These are phyloP conservation scores for Gossypium davidsonii DNA, from an alignment of 441 rosid species.

Conservation along the genomic window DNA sequence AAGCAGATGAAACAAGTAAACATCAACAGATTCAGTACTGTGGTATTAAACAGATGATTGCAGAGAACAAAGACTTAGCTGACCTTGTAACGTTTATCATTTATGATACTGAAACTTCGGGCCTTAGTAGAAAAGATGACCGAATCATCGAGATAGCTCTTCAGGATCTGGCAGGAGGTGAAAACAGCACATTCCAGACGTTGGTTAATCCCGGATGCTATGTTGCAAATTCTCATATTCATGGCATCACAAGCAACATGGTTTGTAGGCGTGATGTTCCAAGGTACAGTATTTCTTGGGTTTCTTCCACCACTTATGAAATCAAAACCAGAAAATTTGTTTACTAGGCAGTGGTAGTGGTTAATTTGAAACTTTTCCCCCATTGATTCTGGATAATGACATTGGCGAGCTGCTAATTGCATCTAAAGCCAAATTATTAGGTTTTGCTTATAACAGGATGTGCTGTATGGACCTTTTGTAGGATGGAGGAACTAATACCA, in stretches of 20 bases:
- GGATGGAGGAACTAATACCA: slow-evolving; percentile 84
- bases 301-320: not conserved
- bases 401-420: not conserved
- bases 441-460: not conserved
- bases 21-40: slow-evolving; percentile 31
- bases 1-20: slow-evolving; percentile 13
- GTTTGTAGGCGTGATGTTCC: slow-evolving; percentile 71
- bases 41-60: slow-evolving; percentile 43
- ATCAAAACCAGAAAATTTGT: not conserved
- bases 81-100: slow-evolving; percentile 51
- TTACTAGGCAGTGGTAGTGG: not conserved
- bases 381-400: not conserved
- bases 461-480: slow-evolving; percentile 21
- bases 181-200: slow-evolving; percentile 76
- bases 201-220: slow-evolving; percentile 61
- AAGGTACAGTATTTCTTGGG: slow-evolving; percentile 39
- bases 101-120: slow-evolving; percentile 79
- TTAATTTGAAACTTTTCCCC: not conserved
- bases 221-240: slow-evolving; percentile 51
- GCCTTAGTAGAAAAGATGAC: slow-evolving; percentile 42
- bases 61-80: slow-evolving; percentile 45
- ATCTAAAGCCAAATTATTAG: not conserved
- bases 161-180: slow-evolving; percentile 79
- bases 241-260: slow-evolving; percentile 62
- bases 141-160: slow-evolving; percentile 72